A percentile compares a stretch with the other conserved stretches of the same genome.
Evolutionary conservation across 257 asterid genomes (phyloP).

Genomic region (Voacanga thouarsii): DNA sequence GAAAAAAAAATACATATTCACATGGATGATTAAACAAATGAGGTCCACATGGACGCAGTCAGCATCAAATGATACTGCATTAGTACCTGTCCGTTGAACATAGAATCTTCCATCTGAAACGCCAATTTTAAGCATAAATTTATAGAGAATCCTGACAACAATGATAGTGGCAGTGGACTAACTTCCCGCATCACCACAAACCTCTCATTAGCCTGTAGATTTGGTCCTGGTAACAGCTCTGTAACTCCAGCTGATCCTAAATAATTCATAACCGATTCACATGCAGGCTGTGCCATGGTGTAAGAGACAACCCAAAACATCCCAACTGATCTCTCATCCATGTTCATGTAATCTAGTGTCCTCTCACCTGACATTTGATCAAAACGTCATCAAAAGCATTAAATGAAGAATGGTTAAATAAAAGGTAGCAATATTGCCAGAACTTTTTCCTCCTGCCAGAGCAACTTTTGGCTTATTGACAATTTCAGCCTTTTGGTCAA

Average conservation of each 20-base stretch:
- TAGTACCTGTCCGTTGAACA: constrained; percentile 94
- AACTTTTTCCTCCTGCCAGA: too few species aligned
- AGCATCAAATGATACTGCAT: neutral
- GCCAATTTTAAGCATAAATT: constrained; percentile 85
- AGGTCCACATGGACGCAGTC: neutral
- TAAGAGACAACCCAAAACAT: constrained; percentile 99
- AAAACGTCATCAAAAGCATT: neutral
- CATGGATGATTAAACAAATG: neutral
- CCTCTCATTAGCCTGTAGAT: constrained; percentile 79
- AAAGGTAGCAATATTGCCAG: neutral
- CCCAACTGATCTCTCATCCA: constrained; percentile 97
- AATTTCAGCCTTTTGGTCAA: too few species aligned
- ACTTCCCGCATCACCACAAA: constrained; percentile 94
- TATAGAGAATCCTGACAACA: constrained; percentile 84
- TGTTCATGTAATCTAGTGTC: constrained; percentile 84
- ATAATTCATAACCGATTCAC: constrained; percentile 90
- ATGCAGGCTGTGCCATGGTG: constrained; percentile 98
- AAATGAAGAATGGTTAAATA: neutral
- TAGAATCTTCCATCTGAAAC: constrained; percentile 78
- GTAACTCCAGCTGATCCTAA: constrained; percentile 83
- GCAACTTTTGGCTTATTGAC: too few species aligned
- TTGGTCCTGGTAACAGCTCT: constrained; percentile 72
- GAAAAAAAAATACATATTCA: neutral
- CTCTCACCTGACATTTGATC: constrained; percentile 66
- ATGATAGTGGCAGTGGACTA: constrained; percentile 78